phyloP scores from a whole-genome alignment of 2,329 filamentous ascomycete species.

The Bipolaris oryzae region DNA sequence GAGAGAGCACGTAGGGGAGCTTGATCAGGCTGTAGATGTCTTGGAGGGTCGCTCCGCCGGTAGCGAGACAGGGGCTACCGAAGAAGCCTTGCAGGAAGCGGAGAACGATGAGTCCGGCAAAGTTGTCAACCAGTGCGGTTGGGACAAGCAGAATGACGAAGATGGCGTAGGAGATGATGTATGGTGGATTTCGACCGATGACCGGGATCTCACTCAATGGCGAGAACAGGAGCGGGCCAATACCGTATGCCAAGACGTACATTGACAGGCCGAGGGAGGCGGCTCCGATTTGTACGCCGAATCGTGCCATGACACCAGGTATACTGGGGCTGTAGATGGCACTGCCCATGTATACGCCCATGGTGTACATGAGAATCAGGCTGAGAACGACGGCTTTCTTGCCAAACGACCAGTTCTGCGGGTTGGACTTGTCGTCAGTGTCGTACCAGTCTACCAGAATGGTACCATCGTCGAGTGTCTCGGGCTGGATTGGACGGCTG shows the following conservation, averaged over 20 bases:
- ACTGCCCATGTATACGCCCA: conserved; percentile 62
- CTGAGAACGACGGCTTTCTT: conserved; percentile 47
- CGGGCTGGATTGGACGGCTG: conserved; percentile 44
- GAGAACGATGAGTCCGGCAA: conserved; percentile 65
- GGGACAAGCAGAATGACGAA: conserved; percentile 72
- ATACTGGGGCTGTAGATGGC: conserved; percentile 58
- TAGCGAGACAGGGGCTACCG: conserved; percentile 47
- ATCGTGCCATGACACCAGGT: conserved; percentile 58
- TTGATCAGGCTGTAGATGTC: conserved; percentile 52
- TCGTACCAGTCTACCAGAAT: conserved; percentile 54
- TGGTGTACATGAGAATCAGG: conserved; percentile 63
- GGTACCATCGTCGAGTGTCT: conserved; percentile 45
- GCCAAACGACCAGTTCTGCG: conserved; percentile 48
- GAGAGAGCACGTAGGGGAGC: conserved; percentile 52
- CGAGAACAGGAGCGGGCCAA: conserved; percentile 69
- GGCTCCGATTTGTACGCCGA: conserved; percentile 59
- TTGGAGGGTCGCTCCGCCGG: conserved; percentile 47
- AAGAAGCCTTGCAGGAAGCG: conserved; percentile 51
- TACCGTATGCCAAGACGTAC: conserved; percentile 66
- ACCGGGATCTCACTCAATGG: conserved; percentile 70
- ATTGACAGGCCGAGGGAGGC: conserved; percentile 65
- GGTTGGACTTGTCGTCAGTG: conserved; percentile 49
- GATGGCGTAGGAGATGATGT: conserved; percentile 69
- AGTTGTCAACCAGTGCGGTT: conserved; percentile 67
- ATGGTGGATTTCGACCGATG: conserved; percentile 71